Conservation (phyloP, 2,329 filamentous ascomycete species). For the Thelonectria olida region DNA sequence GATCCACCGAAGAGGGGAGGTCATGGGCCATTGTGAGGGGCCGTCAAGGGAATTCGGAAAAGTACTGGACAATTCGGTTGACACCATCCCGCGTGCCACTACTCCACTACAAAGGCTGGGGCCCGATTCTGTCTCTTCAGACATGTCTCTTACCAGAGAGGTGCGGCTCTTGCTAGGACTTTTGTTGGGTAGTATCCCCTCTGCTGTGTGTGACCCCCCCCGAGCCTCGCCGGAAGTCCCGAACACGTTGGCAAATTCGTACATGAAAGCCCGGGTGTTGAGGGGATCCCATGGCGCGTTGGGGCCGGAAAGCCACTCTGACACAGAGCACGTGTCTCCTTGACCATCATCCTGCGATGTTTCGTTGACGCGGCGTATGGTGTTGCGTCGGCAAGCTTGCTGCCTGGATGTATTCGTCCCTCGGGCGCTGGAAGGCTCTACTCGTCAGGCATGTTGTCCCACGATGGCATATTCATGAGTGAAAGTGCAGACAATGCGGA, state of each 20-base stretch:
- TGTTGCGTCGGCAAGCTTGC: not conserved
- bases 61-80: too few species aligned
- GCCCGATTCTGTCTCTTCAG: not conserved
- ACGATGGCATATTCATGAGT: not conserved
- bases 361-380: not conserved
- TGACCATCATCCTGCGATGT: not conserved
- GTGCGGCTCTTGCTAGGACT: not conserved
- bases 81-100: not conserved
- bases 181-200: not conserved
- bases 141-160: not conserved
- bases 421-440: not conserved
- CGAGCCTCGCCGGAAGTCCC: not conserved
- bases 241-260: too few species aligned
- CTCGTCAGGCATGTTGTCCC: not conserved
- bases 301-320: not conserved
- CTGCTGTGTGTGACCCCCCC: not conserved
- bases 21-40: too few species aligned
- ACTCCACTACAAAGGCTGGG: not conserved
- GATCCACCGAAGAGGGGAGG: too few species aligned
- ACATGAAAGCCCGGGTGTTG: not conserved
- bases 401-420: not conserved
- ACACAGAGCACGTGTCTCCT: not conserved
- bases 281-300: not conserved
- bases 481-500: not conserved
- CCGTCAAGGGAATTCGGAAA: too few species aligned